Evolutionary conservation across 2,329 filamentous ascomycete species (phyloP).

Genomic region (Gaeumannomyces tritici): DNA sequence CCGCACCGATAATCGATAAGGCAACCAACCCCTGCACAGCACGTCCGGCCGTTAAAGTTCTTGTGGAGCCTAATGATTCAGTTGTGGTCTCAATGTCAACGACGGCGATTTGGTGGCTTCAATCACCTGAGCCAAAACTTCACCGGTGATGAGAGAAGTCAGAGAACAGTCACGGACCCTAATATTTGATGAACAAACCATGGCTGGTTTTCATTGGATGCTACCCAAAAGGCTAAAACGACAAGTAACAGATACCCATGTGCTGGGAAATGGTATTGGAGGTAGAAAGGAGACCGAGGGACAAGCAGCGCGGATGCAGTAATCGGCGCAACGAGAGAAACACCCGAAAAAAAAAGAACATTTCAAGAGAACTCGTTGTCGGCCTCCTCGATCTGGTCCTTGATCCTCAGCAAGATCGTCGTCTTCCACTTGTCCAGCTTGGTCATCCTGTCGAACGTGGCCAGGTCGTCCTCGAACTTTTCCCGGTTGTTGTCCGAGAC

Average conservation of each 20-base stretch:
- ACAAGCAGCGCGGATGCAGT: neutral
- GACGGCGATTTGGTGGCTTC: no score
- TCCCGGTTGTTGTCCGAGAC: conserved; percentile 74
- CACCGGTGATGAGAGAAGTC: no score
- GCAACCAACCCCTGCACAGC: neutral
- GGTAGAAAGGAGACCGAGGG: conserved; percentile 3
- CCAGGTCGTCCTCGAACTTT: conserved; percentile 74
- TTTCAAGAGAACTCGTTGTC: conserved; percentile 25
- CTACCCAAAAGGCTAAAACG: neutral
- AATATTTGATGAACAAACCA: no score
- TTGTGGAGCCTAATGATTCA: no score
- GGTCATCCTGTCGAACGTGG: conserved; percentile 83
- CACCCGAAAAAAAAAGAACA: neutral
- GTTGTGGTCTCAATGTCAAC: no score
- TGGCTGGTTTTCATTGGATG: neutral
- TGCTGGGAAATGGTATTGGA: neutral
- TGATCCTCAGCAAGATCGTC: conserved; percentile 69
- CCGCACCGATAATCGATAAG: neutral
- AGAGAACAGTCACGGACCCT: no score
- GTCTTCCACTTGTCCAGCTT: conserved; percentile 98
- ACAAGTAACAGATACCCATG: neutral
- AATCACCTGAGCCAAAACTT: no score
- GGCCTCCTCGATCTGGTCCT: conserved; percentile 64
- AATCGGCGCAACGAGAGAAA: neutral
- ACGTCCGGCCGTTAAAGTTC: no score